Conservation (phyloP, 495 filamentous ascomycete genomes). For the Baudoinia panamericana region DNA sequence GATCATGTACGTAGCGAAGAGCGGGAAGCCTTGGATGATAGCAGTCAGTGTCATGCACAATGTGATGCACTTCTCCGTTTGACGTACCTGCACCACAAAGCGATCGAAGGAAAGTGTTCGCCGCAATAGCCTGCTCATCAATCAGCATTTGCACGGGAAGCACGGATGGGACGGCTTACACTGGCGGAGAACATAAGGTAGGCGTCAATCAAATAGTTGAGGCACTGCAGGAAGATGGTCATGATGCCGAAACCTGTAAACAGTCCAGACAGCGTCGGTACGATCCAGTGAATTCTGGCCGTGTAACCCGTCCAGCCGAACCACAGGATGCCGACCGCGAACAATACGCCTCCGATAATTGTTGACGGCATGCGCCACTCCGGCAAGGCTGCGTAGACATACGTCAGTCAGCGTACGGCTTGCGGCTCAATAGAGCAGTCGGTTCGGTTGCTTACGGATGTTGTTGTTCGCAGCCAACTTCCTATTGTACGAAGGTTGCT, state of each 20-base stretch:
- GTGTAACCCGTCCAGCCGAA: conserved; percentile 69
- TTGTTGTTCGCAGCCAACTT: too few relatives aligned
- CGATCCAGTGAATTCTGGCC: conserved; percentile 47
- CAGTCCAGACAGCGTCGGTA: conserved; percentile 50
- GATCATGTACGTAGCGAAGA: conserved; percentile 77
- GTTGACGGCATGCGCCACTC: conserved; percentile 79
- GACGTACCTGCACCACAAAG: too few relatives aligned
- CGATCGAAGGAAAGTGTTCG: conserved; percentile 77
- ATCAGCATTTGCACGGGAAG: conserved; percentile 23
- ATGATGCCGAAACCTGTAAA: conserved; percentile 52
- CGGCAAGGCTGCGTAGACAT: conserved; percentile 59
- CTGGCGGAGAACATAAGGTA: conserved; percentile 59
- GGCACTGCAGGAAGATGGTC: conserved; percentile 68
- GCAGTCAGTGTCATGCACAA: too few relatives aligned
- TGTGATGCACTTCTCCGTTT: neutral
- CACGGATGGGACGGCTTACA: conserved; percentile 6
- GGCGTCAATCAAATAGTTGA: conserved; percentile 80
- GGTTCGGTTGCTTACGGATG: too few relatives aligned
- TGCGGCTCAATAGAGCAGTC: too few relatives aligned
- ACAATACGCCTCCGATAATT: conserved; percentile 57
- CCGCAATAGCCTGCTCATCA: conserved; percentile 76
- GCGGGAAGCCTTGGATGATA: conserved; percentile 66
- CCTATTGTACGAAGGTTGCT: conserved; percentile 49
- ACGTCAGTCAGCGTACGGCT: too few relatives aligned
- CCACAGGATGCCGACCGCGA: conserved; percentile 72